Base-by-base conservation (phyloP, 2,329 filamentous ascomycete species). In the Trichocomaceae sp. region DNA sequence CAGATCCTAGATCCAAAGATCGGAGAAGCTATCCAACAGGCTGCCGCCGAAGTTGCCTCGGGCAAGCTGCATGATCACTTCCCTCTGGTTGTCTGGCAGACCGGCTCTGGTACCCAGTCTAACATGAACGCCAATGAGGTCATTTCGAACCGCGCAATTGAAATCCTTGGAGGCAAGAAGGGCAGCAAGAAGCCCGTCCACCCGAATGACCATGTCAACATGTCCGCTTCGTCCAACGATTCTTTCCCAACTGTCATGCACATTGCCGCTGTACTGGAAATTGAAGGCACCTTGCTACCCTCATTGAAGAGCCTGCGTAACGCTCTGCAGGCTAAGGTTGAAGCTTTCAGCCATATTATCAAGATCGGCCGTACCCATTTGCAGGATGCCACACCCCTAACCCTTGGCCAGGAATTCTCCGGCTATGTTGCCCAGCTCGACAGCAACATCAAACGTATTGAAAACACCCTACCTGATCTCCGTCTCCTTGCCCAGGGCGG, bases 81-180 rank as follows among this genome's bases (percentile, higher is more conserved):
- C 78, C 93, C 93, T 62, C 88, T 97, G 58, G 92, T 97, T 55
- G 92, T 99, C 69, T 99, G 93, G 93, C 93, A 99, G 80, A 99
- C 93, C 53, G 93, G 93, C 61, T 97, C 93, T 50, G 93, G 93
- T 70, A 97, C 93, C 29, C 93, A 97, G 80, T 96, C 91, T 74
- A 97, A 96, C 84, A 97, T 97, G 93, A 99, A 99, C 79, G 91
- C 92, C 72, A 99, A 99, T 79, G 93, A 99, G 75, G 93, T 99
- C 75, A 97, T 99, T 75, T 96, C 92, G 62, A 99, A 97, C 83
- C 89, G 93, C 62, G 93, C 93, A 62, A 97, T 97, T 74, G 92
- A 97, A 80, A 95, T 97, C 61, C 82, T 97, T 52, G 93, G 93
- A 64, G 93, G 93, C 66, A 82, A 81, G 62, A 96, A 90, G 88